phyloP scores from a whole-genome alignment of 1,284 basidiomycete genomes.

The Fistulina hepatica region DNA sequence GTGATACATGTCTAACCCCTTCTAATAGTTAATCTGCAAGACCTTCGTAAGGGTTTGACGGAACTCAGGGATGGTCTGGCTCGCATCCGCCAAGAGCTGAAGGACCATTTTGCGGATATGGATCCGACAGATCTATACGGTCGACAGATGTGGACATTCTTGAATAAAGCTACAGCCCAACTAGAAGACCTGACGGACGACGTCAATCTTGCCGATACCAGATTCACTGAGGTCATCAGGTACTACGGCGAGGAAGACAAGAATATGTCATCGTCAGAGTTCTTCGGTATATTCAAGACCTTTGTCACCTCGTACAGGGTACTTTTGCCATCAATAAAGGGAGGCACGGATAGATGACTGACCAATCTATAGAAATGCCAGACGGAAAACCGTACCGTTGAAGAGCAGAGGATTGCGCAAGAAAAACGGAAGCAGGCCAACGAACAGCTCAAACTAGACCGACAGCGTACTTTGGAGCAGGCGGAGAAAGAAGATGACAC shows the following conservation, averaged over 20 bases:
- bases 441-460: slow-evolving; percentile 50
- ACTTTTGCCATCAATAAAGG: slow-evolving; percentile 14
- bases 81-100: slow-evolving; percentile 66
- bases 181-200: slow-evolving; percentile 78
- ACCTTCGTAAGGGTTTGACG: slow-evolving; percentile 61
- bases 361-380: slow-evolving; percentile 66
- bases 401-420: slow-evolving; percentile 51
- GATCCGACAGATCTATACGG: slow-evolving; percentile 69
- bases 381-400: slow-evolving; percentile 58
- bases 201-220: slow-evolving; percentile 72
- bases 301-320: slow-evolving; percentile 90
- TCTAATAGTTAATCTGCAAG: slow-evolving; percentile 61
- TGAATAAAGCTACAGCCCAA: slow-evolving; percentile 60
- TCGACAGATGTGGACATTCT: slow-evolving; percentile 83
- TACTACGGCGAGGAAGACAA: slow-evolving; percentile 92
- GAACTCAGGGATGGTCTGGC: slow-evolving; percentile 74
- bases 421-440: slow-evolving; percentile 57
- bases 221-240: slow-evolving; percentile 71
- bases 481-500: slow-evolving; percentile 50
- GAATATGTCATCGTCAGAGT: slow-evolving; percentile 72
- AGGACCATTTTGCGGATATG: slow-evolving; percentile 66
- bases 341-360: slow-evolving; percentile 7
- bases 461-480: slow-evolving; percentile 39
- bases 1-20: slow-evolving; percentile 6
- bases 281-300: slow-evolving; percentile 92